Conservation (phyloP, 192 early-diverging fungal genomes). For the Thamnidium elegans region DNA sequence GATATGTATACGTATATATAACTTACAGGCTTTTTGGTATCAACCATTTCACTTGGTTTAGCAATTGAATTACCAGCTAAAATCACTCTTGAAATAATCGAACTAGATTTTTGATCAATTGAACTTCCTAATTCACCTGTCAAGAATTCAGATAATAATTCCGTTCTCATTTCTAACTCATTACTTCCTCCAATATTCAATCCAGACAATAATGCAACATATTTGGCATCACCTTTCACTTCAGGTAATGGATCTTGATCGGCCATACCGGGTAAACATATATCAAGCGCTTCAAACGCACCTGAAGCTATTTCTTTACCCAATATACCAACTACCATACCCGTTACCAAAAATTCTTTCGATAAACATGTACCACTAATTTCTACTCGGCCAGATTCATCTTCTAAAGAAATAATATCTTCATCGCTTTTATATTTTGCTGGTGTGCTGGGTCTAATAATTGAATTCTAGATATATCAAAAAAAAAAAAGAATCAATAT, state of each 20-base stretch:
- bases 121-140: constrained; percentile 67
- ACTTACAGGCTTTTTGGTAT: constrained; percentile 36
- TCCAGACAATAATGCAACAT: constrained; percentile 82
- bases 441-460: constrained; percentile 57
- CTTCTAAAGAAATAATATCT: constrained; percentile 74
- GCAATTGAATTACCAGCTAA: constrained; percentile 73
- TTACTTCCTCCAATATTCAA: constrained; percentile 58
- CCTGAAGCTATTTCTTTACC: constrained; percentile 75
- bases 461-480: constrained; percentile 55
- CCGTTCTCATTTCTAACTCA: constrained; percentile 53
- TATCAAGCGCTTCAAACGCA: constrained; percentile 81
- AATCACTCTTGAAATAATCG: constrained; percentile 70
- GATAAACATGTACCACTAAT: constrained; percentile 62
- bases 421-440: constrained; percentile 64
- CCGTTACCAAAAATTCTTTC: constrained; percentile 66
- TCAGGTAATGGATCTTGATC: constrained; percentile 45
- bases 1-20: constrained; percentile 26
- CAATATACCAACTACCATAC: constrained; percentile 75
- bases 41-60: constrained; percentile 25
- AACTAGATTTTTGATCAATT: constrained; percentile 52
- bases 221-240: constrained; percentile 51
- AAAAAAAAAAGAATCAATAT: neutral
- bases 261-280: constrained; percentile 71
- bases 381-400: constrained; percentile 88
- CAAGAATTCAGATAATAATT: constrained; percentile 78